Evolutionary conservation across 116 monocot species (phyloP), one percentile per base, ranked within the genome.

Genomic region (Thalassia testudinum): DNA sequence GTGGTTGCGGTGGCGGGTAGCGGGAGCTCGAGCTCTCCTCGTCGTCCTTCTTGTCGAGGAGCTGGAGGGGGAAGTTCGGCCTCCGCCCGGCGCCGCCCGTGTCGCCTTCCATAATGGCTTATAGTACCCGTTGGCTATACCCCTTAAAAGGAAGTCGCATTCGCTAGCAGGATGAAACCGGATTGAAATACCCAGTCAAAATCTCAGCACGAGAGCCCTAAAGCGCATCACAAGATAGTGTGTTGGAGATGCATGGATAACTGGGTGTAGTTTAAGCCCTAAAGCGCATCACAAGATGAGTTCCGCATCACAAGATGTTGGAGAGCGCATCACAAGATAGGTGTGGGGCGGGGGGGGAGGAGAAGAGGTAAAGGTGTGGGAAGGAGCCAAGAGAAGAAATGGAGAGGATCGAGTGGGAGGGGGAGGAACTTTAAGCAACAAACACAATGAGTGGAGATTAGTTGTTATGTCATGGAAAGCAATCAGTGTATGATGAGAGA

Each of bases 41-140:
- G 12, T 73, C 66, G 17, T 78, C 69, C 63, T 78, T 84, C 75
- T 84, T 84, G 69, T 84, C 84, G n/a, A 84, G 66, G 44, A 84
- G 79, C 29, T 79, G 84, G 12, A 84, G 48, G n/a, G 84, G 79
- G 67, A 84, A 84, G 73, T 75, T 84, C 7, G 84, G 84, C 34
- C 79, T 56, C 37, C 73, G 69, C 42, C 61, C 51, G 7, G 72
- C 17, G 21, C 59, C 47, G 50, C 53, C 66, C n/a, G n/a, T n/a
- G 50, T 72, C 76, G 37, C 72, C 69, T 53, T 79, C 79, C 76
- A 84, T 81, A 20, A 45, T 45, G 18, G 45, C 7, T 40, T 6
- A 17, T 53, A 19, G n/a, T n/a, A n/a, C n/a, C n/a, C 4, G 38
- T 23, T 53, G 21, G 1, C 11, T 44, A 37, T 48, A 55, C 38